phyloP scores from a whole-genome alignment of 176 grass and related monocot species.

The Eleusine indica region DNA sequence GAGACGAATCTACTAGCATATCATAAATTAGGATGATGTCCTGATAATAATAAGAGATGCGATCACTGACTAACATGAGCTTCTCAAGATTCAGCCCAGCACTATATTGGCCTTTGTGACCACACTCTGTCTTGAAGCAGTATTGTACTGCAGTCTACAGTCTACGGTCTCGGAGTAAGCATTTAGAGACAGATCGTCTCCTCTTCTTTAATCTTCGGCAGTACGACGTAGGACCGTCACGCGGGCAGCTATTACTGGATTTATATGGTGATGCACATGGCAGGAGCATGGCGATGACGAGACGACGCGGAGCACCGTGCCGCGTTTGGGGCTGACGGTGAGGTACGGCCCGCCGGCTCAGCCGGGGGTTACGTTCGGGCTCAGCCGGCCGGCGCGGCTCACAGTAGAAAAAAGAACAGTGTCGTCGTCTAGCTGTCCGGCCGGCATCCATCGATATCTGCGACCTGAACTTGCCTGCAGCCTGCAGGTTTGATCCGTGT shows the following conservation, averaged over 20 bases:
- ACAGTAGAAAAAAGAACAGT: neutral
- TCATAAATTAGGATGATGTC: no score
- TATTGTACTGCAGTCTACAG: neutral
- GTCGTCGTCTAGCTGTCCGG: neutral
- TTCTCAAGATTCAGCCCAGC: neutral
- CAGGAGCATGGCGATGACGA: neutral
- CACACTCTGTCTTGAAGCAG: neutral
- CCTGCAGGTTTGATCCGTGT: neutral
- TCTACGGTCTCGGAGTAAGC: neutral
- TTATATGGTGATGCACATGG: neutral
- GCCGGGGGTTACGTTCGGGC: neutral
- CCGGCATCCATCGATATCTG: neutral
- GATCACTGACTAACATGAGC: neutral
- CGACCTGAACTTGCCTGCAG: no score
- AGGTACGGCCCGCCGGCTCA: neutral
- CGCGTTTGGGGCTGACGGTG: neutral
- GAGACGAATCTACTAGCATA: neutral
- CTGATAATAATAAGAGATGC: neutral
- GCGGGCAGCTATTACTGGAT: neutral
- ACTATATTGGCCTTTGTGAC: neutral
- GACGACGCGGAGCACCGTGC: neutral
- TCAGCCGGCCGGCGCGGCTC: neutral
- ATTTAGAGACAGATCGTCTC: neutral
- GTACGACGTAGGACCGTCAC: slow-evolving; percentile 16
- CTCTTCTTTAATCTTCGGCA: slow-evolving; percentile 2